phyloP scores from a whole-genome alignment of 164 flowering plant genomes.

The Annona squamosa region DNA sequence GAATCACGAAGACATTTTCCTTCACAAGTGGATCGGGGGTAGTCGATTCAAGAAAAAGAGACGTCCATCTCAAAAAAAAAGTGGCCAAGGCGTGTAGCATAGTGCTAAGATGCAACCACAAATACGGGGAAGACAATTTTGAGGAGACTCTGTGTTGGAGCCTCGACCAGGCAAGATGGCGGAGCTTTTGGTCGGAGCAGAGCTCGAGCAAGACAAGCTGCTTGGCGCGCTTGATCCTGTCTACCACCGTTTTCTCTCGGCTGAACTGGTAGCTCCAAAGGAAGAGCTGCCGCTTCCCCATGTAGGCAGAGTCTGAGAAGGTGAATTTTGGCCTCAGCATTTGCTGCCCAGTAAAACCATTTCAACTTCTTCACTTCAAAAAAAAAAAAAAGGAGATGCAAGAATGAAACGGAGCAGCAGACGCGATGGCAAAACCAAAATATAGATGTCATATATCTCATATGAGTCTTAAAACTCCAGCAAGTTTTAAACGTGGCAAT shows the following conservation, averaged over 20 bases:
- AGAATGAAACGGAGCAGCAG: too few species aligned
- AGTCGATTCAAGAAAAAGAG: too few species aligned
- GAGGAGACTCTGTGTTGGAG: constrained; percentile 21
- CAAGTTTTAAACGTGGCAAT: too few species aligned
- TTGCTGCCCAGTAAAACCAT: neutral
- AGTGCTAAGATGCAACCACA: neutral
- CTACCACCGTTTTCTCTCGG: constrained; percentile 35
- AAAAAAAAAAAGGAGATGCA: too few species aligned
- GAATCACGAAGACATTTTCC: too few species aligned
- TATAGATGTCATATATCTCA: too few species aligned
- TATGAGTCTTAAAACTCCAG: too few species aligned
- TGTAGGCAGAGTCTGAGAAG: constrained; percentile 6
- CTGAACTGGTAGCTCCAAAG: constrained; percentile 68
- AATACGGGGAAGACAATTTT: constrained; percentile 17
- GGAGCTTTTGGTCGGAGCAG: constrained; percentile 29
- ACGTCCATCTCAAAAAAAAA: too few species aligned
- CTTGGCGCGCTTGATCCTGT: constrained; percentile 43
- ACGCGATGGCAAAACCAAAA: too few species aligned
- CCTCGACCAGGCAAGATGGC: constrained; percentile 34
- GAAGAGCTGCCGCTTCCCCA: constrained; percentile 61
- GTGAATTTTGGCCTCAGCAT: constrained; percentile 5
- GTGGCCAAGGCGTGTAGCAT: neutral
- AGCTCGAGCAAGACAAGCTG: constrained; percentile 31
- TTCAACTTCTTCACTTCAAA: neutral
- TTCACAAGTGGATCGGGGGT: too few species aligned